phyloP scores from a whole-genome alignment of 495 filamentous ascomycete genomes.

The Entonaema liquescens region DNA sequence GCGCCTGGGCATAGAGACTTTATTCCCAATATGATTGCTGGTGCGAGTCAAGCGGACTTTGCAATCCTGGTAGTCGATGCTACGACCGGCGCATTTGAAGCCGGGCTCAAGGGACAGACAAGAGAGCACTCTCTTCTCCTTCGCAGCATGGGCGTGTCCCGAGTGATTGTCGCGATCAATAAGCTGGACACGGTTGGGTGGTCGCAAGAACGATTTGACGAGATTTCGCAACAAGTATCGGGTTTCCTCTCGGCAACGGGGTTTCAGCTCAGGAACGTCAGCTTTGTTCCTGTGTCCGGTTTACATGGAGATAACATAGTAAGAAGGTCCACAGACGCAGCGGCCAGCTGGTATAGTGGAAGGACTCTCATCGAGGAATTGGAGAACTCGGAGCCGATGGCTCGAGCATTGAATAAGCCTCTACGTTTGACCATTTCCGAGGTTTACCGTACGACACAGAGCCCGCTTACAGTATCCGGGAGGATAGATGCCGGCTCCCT shows the following conservation, averaged over 20 bases:
- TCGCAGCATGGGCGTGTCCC: slow-evolving; percentile 89
- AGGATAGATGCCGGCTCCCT: slow-evolving; percentile 85
- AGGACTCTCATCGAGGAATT: slow-evolving; percentile 82
- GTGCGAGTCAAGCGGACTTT: slow-evolving; percentile 94
- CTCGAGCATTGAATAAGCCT: slow-evolving; percentile 77
- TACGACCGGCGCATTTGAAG: slow-evolving; percentile 86
- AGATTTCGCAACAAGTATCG: slow-evolving; percentile 83
- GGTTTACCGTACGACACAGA: slow-evolving; percentile 70
- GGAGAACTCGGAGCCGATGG: slow-evolving; percentile 77
- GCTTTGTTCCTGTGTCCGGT: slow-evolving; percentile 89
- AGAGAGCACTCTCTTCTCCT: slow-evolving; percentile 91
- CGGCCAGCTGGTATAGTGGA: slow-evolving; percentile 79
- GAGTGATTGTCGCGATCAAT: slow-evolving; percentile 89
- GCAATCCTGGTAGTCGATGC: slow-evolving; percentile 95
- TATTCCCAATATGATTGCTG: slow-evolving; percentile 98
- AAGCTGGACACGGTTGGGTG: slow-evolving; percentile 89
- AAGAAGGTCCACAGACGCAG: slow-evolving; percentile 62
- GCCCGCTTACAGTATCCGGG: slow-evolving; percentile 82
- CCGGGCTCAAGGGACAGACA: slow-evolving; percentile 91
- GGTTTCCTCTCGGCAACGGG: slow-evolving; percentile 83
- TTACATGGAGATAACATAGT: slow-evolving; percentile 88
- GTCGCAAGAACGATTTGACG: slow-evolving; percentile 80
- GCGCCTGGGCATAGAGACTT: slow-evolving; percentile 95
- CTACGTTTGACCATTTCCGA: slow-evolving; percentile 85
- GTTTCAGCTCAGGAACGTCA: slow-evolving; percentile 79